phyloP scores from a whole-genome alignment of 164 flowering plant genomes.

The Pachysandra terminalis region DNA sequence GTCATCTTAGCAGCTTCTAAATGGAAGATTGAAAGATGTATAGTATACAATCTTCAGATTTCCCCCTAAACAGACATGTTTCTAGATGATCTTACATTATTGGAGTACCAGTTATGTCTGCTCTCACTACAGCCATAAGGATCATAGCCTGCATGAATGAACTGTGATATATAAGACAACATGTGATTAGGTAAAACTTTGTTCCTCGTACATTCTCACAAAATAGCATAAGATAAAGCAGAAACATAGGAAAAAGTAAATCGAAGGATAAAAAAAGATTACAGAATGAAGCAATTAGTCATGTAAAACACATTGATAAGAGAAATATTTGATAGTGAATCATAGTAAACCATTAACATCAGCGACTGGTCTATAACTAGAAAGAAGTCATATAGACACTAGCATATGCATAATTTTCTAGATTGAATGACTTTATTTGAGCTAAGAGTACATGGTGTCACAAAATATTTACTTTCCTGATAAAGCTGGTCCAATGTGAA shows the following conservation, averaged over 20 bases:
- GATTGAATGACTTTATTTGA: not conserved
- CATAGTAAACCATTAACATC: not conserved
- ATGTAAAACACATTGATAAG: not conserved
- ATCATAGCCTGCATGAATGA: conserved; percentile 19
- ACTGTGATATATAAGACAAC: not conserved
- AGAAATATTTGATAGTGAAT: not conserved
- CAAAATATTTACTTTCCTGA: no score
- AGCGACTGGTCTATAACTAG: not conserved
- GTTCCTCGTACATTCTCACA: not conserved
- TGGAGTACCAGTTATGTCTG: conserved; percentile 21
- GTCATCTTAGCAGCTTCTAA: not conserved
- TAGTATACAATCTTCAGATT: not conserved
- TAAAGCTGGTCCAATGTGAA: no score
- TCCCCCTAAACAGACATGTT: not conserved
- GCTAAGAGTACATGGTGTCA: not conserved
- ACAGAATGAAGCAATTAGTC: not conserved
- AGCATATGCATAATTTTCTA: no score
- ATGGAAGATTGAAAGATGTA: not conserved
- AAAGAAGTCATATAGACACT: not conserved
- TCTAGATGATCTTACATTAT: conserved; percentile 25
- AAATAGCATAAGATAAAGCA: not conserved
- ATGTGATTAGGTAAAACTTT: not conserved
- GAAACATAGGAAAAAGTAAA: not conserved
- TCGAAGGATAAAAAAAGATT: not conserved
- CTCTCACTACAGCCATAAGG: conserved; percentile 17